Base-by-base conservation (phyloP, 805 yeast species). In the Ogataea thermomethanolica region DNA sequence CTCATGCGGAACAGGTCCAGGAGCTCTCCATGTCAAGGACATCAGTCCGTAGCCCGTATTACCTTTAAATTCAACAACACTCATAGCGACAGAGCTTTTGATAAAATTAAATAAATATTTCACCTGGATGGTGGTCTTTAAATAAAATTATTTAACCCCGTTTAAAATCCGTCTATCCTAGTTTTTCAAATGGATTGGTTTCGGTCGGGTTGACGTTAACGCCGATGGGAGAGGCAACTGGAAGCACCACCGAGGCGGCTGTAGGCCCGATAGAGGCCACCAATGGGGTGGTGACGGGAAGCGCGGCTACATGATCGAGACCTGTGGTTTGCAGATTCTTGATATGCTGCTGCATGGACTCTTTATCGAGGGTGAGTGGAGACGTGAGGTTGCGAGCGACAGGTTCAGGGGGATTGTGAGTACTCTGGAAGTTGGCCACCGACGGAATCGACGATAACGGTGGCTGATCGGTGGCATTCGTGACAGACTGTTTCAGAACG, bases 11-110 rank as follows among this genome's bases (percentile, higher is more conserved):
- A 73, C 60, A 25, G 86, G 87, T 0, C 53, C 58, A 0, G 81
- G 20, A 17, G 20, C 74, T 28, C 72, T 70, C 86, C 85, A 78
- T 1, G 95, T 84, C 58, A 85, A 69, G 41, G 83, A 76, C 96
- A 89, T 86, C 47, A 87, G 71, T 32, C 96, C 96, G 50, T 74
- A 78, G 31, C 95, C 95, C 40, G 66, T 65, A 25, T 51, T 51
- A 14, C 57, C 57, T 13, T 22, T 23, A 12, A 35, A 10, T n/a
- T 9, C 12, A 14, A 28, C 12, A 14, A 28, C 33, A 21, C 27
- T 21, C 39, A 35, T 35, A n/a, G n/a, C n/a, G n/a, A n/a, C n/a
- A n/a, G n/a, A n/a, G n/a, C n/a, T n/a, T n/a, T n/a, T n/a, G n/a
- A n/a, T n/a, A n/a, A n/a, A n/a, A n/a, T n/a, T n/a, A n/a, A n/a